Conservation (phyloP, 2,329 filamentous ascomycete species). For the Aspergillus sp. region DNA sequence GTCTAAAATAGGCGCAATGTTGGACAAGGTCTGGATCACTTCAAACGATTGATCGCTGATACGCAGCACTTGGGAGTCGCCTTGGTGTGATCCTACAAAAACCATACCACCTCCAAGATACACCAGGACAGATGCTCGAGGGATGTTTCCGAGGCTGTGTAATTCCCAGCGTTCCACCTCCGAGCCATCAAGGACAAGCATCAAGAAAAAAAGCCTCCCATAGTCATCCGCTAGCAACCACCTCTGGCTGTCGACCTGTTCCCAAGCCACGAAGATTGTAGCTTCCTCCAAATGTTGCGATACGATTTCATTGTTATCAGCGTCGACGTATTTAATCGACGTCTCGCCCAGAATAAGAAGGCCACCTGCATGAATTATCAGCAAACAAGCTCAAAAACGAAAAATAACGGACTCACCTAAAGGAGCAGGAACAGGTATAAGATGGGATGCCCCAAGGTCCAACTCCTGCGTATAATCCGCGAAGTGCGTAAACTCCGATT, state of each 20-base stretch:
- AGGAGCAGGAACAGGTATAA: slow-evolving; percentile 61
- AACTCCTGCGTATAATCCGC: slow-evolving; percentile 54
- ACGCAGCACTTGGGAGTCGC: slow-evolving; percentile 80
- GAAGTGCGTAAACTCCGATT: slow-evolving; percentile 55
- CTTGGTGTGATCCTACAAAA: slow-evolving; percentile 89
- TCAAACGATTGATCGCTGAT: slow-evolving; percentile 63
- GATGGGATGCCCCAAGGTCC: slow-evolving; percentile 60
- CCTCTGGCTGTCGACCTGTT: slow-evolving; percentile 73
- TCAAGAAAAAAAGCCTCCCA: slow-evolving; percentile 79
- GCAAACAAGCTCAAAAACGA: slow-evolving; percentile 32
- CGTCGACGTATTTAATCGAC: slow-evolving; percentile 80
- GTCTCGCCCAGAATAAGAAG: slow-evolving; percentile 77
- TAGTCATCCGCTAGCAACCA: slow-evolving; percentile 94
- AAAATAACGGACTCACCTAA: slow-evolving; percentile 40
- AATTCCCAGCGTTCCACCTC: slow-evolving; percentile 70
- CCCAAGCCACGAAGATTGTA: slow-evolving; percentile 90
- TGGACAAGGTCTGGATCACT: slow-evolving; percentile 72
- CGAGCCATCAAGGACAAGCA: slow-evolving; percentile 63
- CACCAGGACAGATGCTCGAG: slow-evolving; percentile 74
- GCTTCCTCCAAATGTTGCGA: slow-evolving; percentile 67
- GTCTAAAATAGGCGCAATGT: slow-evolving; percentile 88
- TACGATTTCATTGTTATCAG: slow-evolving; percentile 66
- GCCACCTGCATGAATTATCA: slow-evolving; percentile 56
- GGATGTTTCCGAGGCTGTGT: slow-evolving; percentile 65
- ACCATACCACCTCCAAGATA: slow-evolving; percentile 68